phyloP scores from a whole-genome alignment of 2,329 filamentous ascomycete species.

The Clarireedia paspali region DNA sequence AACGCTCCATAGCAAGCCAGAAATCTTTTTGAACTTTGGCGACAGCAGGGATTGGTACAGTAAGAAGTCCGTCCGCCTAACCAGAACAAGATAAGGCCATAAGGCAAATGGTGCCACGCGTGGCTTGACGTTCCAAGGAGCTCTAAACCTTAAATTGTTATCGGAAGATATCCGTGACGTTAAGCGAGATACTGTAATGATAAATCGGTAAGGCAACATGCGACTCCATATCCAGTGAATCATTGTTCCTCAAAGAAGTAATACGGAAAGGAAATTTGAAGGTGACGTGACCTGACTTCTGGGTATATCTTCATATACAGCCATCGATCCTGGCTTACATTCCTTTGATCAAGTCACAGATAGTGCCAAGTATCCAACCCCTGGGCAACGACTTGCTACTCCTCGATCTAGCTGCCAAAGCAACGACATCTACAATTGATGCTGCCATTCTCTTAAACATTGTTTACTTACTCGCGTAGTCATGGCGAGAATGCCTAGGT shows the following conservation, averaged over 20 bases:
- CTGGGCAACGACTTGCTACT: neutral
- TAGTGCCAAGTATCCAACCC: neutral
- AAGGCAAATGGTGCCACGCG: too few relatives aligned
- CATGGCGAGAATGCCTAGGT: constrained; percentile 3
- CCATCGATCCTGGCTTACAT: neutral
- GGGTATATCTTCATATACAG: neutral
- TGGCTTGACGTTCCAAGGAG: too few relatives aligned
- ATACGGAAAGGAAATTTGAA: neutral
- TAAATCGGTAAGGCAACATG: too few relatives aligned
- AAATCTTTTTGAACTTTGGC: too few relatives aligned
- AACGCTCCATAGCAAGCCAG: too few relatives aligned
- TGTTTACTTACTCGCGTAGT: neutral
- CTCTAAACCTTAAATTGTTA: too few relatives aligned
- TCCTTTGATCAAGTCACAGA: neutral
- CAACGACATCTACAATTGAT: neutral
- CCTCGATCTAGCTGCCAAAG: neutral
- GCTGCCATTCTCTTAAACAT: neutral
- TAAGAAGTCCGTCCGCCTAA: too few relatives aligned
- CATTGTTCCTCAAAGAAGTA: neutral
- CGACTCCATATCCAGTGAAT: neutral
- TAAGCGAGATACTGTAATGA: too few relatives aligned
- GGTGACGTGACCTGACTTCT: neutral
- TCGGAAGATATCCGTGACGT: too few relatives aligned
- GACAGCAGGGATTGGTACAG: too few relatives aligned
- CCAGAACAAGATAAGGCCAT: too few relatives aligned